Conservation (phyloP, 768 basidiomycete species). For the Hirschioporus abietinus region DNA sequence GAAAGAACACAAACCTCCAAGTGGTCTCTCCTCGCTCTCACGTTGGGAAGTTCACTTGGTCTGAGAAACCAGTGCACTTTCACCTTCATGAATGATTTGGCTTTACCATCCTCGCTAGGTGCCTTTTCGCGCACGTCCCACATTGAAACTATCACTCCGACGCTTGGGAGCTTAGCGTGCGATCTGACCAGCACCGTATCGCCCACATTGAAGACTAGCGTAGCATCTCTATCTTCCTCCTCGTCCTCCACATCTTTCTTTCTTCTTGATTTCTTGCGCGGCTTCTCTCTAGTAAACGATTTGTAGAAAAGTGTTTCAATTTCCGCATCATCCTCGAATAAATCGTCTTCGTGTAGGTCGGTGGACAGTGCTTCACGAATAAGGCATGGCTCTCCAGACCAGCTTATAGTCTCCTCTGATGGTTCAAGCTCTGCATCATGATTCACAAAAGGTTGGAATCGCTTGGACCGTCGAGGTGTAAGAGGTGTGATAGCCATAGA, state of each 20-base stretch:
- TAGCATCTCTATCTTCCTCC: background rate
- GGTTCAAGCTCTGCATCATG: background rate
- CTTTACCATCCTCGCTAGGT: slow-evolving; percentile 27
- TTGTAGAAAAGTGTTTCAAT: slow-evolving; percentile 14
- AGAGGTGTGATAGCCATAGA: background rate
- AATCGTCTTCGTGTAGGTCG: slow-evolving; percentile 4
- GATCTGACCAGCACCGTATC: slow-evolving; percentile 63
- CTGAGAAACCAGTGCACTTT: slow-evolving; percentile 74
- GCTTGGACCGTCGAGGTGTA: background rate
- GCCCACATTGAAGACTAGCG: slow-evolving; percentile 46
- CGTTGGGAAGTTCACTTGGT: slow-evolving; percentile 54
- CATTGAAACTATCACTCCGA: slow-evolving; percentile 67
- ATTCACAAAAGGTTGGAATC: background rate
- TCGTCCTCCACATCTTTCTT: slow-evolving; percentile 1
- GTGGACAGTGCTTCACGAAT: slow-evolving; percentile 8
- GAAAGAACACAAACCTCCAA: slow-evolving; percentile 39
- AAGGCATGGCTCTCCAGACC: slow-evolving; percentile 18
- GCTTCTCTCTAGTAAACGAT: slow-evolving; percentile 8
- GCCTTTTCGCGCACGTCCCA: slow-evolving; percentile 45
- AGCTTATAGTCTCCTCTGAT: slow-evolving; percentile 5
- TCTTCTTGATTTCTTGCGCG: slow-evolving; percentile 8
- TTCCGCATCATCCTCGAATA: slow-evolving; percentile 12
- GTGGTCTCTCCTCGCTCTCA: slow-evolving; percentile 57
- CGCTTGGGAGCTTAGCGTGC: slow-evolving; percentile 42
- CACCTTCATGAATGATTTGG: slow-evolving; percentile 37